Base-by-base conservation (phyloP, 192 early-diverging fungal species). In the Rhizophagus prolifer region DNA sequence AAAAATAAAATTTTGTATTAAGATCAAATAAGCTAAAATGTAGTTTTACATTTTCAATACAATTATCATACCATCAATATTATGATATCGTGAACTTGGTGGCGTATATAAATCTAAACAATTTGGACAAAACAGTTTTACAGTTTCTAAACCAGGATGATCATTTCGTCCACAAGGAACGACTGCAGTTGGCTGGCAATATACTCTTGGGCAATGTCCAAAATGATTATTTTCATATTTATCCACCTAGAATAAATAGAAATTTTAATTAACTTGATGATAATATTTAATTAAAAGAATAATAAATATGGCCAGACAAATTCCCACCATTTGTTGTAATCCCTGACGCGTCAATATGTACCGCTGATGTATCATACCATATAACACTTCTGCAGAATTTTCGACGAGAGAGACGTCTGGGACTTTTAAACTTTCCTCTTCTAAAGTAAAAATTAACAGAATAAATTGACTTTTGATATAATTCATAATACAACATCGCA, bases 341-440 rank as follows among this genome's bases (percentile, higher is more conserved):
- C 96, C 97, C 64, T 84, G 83, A 76, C 92, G 92, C 54, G 96
- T 98, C 58, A 96, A 80, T 58, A 99, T 92, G 78, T 91, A 99
- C 9, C 97, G 91, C 36, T 93, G 92, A 81, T 99, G 97, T 79
- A 99, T 95, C 63, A 97, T 82, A 36, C 94, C 93, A 82, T 99
- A 99, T 8, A 99, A 88, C 72, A 91, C 86, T 85, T 97, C 93
- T 8, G 97, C 96, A n/a, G 90, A 90, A 44, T 85, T 85, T 81
- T 96, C 95, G 63, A 97, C 87, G 28, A 91, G 83, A 63, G 88
- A 88, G 13, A 94, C 86, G 75, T 94, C 90, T 12, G 91, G 89
- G 28, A 92, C 85, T 67, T 90, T 88, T 41, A 82, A 82, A 63
- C 76, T 85, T 73, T 86, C 82, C 70, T 85, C 86, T 77, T 88